phyloP scores from a whole-genome alignment of 2,329 filamentous ascomycete species.

The Ophioceras dolichostomum region DNA sequence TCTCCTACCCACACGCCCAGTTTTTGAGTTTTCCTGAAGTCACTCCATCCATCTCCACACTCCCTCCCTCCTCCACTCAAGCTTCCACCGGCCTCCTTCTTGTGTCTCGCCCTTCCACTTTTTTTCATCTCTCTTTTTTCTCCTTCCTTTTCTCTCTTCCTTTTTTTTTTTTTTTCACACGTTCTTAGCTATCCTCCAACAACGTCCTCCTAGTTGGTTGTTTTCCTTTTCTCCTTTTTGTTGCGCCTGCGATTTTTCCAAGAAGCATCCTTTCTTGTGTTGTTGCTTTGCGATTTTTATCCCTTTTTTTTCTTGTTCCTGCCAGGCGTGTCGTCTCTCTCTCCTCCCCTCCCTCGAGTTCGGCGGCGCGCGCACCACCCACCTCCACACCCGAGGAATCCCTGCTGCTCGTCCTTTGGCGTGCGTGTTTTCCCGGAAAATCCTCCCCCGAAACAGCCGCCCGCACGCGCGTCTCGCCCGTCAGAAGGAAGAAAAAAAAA shows the following conservation, averaged over 20 bases:
- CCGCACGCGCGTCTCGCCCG: not conserved
- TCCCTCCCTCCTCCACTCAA: not conserved
- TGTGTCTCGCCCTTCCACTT: not conserved
- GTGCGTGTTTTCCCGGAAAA: not conserved
- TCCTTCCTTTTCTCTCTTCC: constrained; percentile 1
- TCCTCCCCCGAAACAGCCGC: too few species aligned
- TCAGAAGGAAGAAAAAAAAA: not conserved
- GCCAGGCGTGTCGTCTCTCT: too few species aligned
- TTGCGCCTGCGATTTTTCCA: not conserved
- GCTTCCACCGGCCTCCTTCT: constrained; percentile 2
- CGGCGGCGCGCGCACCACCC: too few species aligned
- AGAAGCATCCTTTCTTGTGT: not conserved
- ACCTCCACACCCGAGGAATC: not conserved
- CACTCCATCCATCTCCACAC: constrained; percentile 1
- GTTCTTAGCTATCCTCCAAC: not conserved
- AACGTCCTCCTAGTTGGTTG: not conserved
- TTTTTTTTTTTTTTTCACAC: constrained; percentile 1
- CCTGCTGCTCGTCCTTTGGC: not conserved
- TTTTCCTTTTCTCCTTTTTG: not conserved
- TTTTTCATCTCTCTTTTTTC: not conserved
- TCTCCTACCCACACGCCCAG: constrained; percentile 2
- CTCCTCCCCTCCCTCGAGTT: too few species aligned
- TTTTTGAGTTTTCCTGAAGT: constrained; percentile 1
- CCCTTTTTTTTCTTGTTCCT: too few species aligned
- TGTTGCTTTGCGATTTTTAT: not conserved